Evolutionary conservation across 768 basidiomycete genomes (phyloP).

Genomic region (Podaxis rugospora): DNA sequence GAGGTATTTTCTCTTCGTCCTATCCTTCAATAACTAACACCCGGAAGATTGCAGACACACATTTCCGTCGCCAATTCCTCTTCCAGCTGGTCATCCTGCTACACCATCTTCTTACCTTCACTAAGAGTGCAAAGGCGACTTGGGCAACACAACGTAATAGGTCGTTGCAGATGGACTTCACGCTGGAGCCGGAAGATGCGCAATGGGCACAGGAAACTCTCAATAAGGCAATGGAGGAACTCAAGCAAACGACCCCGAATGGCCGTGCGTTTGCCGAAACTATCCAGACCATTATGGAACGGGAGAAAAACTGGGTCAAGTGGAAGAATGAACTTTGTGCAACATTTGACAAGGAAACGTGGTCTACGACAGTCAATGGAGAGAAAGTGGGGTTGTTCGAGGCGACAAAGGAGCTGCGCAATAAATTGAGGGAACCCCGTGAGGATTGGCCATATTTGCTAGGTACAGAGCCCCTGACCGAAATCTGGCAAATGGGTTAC

Average conservation of each 20-base stretch:
- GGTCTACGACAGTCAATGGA: slow-evolving; percentile 45
- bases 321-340: slow-evolving; percentile 86
- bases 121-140: slow-evolving; percentile 55
- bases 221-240: slow-evolving; percentile 50
- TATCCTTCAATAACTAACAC: slow-evolving; percentile 10
- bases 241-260: slow-evolving; percentile 73
- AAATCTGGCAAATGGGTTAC: slow-evolving; percentile 84
- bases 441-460: slow-evolving; percentile 60
- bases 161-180: slow-evolving; percentile 82
- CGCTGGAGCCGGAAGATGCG: slow-evolving; percentile 58
- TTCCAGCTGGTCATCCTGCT: slow-evolving; percentile 82
- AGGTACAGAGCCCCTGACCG: slow-evolving; percentile 69
- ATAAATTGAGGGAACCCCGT: slow-evolving; percentile 52
- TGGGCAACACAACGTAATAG: slow-evolving; percentile 68
- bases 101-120: slow-evolving; percentile 70
- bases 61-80: slow-evolving; percentile 90
- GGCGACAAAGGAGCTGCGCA: slow-evolving; percentile 48
- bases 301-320: slow-evolving; percentile 86
- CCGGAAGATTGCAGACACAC: slow-evolving; percentile 76
- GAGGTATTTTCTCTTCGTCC: slow-evolving; percentile 49
- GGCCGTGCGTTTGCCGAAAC: slow-evolving; percentile 77
- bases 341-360: slow-evolving; percentile 73
- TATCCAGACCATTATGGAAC: slow-evolving; percentile 62
- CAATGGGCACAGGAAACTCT: slow-evolving; percentile 77
- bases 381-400: slow-evolving; percentile 55